phyloP scores from a whole-genome alignment of 2,329 filamentous ascomycete species.

The Nothophaeocryptopus gaeumannii region DNA sequence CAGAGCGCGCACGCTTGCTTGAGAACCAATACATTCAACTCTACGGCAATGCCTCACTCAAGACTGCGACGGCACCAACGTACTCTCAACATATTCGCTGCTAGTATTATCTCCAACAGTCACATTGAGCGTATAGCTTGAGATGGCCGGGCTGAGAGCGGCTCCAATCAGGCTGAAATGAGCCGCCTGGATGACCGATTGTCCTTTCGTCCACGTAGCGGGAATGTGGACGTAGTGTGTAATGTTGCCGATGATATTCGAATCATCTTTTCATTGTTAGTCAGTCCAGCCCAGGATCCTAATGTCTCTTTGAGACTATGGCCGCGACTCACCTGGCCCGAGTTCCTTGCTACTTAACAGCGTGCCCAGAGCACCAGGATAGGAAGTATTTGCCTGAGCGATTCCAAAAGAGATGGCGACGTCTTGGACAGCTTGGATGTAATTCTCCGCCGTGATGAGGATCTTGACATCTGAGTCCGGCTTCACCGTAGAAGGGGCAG shows the following conservation, averaged over 20 bases:
- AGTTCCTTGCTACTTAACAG: constrained; percentile 14
- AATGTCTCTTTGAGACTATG: neutral
- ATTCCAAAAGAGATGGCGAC: constrained; percentile 46
- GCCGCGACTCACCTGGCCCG: constrained; percentile 13
- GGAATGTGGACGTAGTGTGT: constrained; percentile 24
- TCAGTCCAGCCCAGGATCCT: neutral
- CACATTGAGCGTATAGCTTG: constrained; percentile 19
- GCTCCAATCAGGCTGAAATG: constrained; percentile 21
- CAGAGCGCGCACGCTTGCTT: too few relatives aligned
- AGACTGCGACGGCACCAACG: too few relatives aligned
- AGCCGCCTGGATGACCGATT: constrained; percentile 15
- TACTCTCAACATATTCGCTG: too few relatives aligned
- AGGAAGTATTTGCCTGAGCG: neutral
- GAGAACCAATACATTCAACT: too few relatives aligned
- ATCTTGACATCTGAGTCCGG: constrained; percentile 40
- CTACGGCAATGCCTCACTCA: too few relatives aligned
- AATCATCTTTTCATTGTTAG: constrained; percentile 13
- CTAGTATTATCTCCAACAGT: constrained; percentile 16
- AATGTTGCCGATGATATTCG: constrained; percentile 20
- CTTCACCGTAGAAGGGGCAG: constrained; percentile 42
- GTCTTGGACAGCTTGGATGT: constrained; percentile 47
- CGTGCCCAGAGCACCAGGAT: constrained; percentile 13
- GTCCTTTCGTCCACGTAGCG: constrained; percentile 5
- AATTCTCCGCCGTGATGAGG: constrained; percentile 42
- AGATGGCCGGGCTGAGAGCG: constrained; percentile 1